Evolutionary conservation across 352 stramenopile genomes (phyloP).

Genomic region (Elongisporangium senticosum): DNA sequence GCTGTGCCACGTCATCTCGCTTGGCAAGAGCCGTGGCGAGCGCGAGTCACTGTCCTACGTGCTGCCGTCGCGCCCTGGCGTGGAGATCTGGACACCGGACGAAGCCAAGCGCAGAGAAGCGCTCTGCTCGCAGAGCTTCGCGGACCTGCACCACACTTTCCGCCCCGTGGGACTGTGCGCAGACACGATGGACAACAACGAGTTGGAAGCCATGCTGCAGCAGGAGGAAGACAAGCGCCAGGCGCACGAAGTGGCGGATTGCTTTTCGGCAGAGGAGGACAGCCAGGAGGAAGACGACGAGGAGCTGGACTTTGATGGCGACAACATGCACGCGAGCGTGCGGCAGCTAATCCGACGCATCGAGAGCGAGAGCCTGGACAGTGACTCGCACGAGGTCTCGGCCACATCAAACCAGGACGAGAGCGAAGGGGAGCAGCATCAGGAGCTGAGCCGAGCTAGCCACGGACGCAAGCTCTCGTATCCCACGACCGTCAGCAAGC

Average conservation of each 20-base stretch:
- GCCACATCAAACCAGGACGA: conserved; percentile 31
- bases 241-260: neutral
- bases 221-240: conserved; percentile 4
- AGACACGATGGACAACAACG: neutral
- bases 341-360: conserved; percentile 46
- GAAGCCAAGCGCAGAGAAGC: neutral
- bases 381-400: conserved; percentile 11
- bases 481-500: neutral
- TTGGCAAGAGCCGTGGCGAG: conserved; percentile 7
- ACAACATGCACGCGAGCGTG: conserved; percentile 38
- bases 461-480: conserved; percentile 3
- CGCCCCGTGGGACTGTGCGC: neutral
- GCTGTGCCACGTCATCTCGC: conserved; percentile 12
- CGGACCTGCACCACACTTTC: neutral
- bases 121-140: neutral
- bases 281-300: conserved; percentile 8
- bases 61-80: neutral
- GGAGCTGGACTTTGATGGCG: conserved; percentile 39
- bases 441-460: conserved; percentile 14
- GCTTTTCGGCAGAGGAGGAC: neutral
- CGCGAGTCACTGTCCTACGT: conserved; percentile 1
- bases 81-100: neutral
- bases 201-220: neutral
- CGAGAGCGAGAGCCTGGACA: conserved; percentile 30
- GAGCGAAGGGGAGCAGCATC: conserved; percentile 7